phyloP scores from a whole-genome alignment of 768 basidiomycete genomes.

The Termitomyces bulborhizus region DNA sequence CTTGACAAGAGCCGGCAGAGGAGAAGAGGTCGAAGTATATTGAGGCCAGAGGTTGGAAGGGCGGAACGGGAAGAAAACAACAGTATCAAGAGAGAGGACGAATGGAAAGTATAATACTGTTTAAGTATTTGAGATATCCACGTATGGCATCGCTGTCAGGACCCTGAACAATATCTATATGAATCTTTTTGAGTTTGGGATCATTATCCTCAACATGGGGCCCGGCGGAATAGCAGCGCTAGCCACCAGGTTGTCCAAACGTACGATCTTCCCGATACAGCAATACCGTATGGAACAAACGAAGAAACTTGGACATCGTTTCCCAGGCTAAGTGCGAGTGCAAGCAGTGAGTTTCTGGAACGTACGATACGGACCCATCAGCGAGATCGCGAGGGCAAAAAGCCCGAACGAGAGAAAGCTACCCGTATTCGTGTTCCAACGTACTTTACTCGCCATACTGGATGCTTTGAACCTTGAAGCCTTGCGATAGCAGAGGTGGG shows the following conservation, averaged over 20 bases:
- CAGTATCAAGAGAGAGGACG: background rate
- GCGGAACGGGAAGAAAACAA: background rate
- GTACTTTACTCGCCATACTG: background rate
- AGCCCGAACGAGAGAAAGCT: background rate
- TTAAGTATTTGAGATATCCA: conserved; percentile 15
- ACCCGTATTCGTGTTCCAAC: background rate
- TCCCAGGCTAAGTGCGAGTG: conserved; percentile 24
- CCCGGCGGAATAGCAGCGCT: conserved; percentile 26
- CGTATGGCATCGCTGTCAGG: conserved; percentile 16
- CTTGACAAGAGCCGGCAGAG: background rate
- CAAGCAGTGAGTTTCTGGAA: background rate
- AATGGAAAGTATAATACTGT: conserved; percentile 6
- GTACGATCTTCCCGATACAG: conserved; percentile 30
- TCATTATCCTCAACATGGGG: conserved; percentile 23
- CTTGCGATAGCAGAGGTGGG: conserved; percentile 14
- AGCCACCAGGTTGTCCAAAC: conserved; percentile 18
- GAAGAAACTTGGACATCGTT: conserved; percentile 19
- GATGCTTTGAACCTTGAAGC: background rate
- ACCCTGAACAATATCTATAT: conserved; percentile 21
- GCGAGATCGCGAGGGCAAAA: conserved; percentile 1
- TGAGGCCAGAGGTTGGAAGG: background rate
- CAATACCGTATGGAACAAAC: conserved; percentile 16
- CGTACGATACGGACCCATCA: background rate
- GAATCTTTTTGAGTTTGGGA: conserved; percentile 22
- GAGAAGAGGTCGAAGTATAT: background rate